A percentile compares a stretch with the other conserved stretches of the same genome.
These are phyloP conservation scores for Eugenia klotzschiana DNA, from an alignment of 441 rosid species.

Conservation along the genomic window DNA sequence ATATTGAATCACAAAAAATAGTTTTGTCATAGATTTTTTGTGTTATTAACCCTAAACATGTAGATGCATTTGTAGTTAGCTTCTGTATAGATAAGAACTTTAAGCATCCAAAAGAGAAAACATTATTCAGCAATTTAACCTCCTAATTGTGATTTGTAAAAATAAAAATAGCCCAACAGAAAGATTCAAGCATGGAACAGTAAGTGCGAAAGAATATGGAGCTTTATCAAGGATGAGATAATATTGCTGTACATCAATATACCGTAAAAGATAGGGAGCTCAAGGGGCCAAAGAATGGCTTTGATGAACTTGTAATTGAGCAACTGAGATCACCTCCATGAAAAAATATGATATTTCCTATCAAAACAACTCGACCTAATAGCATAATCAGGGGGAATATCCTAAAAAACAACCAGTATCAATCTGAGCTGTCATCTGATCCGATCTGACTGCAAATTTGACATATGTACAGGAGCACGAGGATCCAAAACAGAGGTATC, in stretches of 20 bases:
- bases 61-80: no score
- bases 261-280: no score
- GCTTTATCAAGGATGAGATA: no score
- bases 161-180: neutral
- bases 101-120: neutral
- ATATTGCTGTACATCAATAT: no score
- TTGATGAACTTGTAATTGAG: no score
- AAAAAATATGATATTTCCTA: neutral
- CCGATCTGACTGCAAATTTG: neutral
- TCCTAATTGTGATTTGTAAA: neutral
- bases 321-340: no score
- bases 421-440: neutral
- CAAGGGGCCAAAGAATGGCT: no score
- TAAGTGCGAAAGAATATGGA: no score
- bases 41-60: no score
- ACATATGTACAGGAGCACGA: conserved; percentile 22
- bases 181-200: neutral
- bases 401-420: neutral
- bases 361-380: no score
- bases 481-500: conserved; percentile 31
- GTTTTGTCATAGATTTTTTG: no score
- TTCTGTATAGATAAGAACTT: neutral
- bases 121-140: neutral
- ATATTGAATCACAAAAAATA: no score
- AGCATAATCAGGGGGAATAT: neutral